phyloP scores from a whole-genome alignment of 2,329 filamentous ascomycete genomes.

The Penicillium sp. region DNA sequence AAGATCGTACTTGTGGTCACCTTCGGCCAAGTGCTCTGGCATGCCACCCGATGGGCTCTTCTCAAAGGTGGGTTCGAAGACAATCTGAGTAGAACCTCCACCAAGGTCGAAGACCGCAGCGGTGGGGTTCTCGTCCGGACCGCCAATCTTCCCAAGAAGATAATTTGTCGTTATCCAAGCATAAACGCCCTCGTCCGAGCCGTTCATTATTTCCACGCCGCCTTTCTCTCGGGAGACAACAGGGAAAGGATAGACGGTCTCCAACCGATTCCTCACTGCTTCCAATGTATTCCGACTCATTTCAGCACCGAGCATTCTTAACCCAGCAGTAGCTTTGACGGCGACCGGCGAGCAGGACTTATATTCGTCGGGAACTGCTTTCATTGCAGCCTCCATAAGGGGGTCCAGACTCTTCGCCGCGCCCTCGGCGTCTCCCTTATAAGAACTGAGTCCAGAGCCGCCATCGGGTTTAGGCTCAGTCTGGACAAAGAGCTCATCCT shows the following conservation, averaged over 20 bases:
- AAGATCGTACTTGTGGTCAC: slow-evolving; percentile 94
- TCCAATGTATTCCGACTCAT: slow-evolving; percentile 83
- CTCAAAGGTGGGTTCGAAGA: slow-evolving; percentile 95
- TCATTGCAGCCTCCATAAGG: slow-evolving; percentile 83
- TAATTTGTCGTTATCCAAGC: slow-evolving; percentile 99
- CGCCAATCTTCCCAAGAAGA: slow-evolving; percentile 94
- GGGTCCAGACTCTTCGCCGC: slow-evolving; percentile 89
- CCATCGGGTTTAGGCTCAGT: slow-evolving; percentile 79
- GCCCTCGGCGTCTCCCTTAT: slow-evolving; percentile 80
- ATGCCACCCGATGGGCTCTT: slow-evolving; percentile 74
- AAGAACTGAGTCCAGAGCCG: slow-evolving; percentile 81
- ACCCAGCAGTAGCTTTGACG: slow-evolving; percentile 96
- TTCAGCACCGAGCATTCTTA: slow-evolving; percentile 82
- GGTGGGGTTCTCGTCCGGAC: slow-evolving; percentile 85
- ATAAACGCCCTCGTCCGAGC: slow-evolving; percentile 94
- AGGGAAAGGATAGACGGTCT: slow-evolving; percentile 91
- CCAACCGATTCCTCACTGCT: slow-evolving; percentile 80
- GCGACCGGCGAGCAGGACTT: slow-evolving; percentile 92
- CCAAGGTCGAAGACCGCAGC: slow-evolving; percentile 96
- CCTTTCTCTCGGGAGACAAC: slow-evolving; percentile 83
- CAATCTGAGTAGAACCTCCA: slow-evolving; percentile 96
- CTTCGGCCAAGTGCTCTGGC: slow-evolving; percentile 81
- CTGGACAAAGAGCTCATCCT: slow-evolving; percentile 91
- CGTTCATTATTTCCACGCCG: slow-evolving; percentile 96
- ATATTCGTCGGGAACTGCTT: slow-evolving; percentile 82